A percentile compares a stretch with the other conserved stretches of the same genome.
Evolutionary conservation across 2,329 filamentous ascomycete genomes (phyloP).

Genomic region (Epichloe sylvatica): DNA sequence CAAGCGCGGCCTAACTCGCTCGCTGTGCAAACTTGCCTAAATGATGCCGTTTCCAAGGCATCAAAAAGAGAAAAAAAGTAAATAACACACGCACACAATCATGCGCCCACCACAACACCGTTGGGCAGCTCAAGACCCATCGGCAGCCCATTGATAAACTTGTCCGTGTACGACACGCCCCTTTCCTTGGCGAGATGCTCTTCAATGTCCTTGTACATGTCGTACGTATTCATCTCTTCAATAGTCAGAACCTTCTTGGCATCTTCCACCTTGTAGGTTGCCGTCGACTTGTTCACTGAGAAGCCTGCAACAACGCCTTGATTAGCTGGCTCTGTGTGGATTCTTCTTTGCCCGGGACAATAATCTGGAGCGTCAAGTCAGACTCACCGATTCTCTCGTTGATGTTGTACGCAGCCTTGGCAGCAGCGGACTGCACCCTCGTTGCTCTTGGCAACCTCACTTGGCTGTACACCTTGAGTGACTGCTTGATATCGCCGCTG

Average conservation of each 20-base stretch:
- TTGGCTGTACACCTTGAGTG: constrained; percentile 36
- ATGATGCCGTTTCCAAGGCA: no score
- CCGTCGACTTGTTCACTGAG: constrained; percentile 42
- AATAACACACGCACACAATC: background rate
- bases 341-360: no score
- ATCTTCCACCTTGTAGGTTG: constrained; percentile 48
- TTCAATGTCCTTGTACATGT: constrained; percentile 44
- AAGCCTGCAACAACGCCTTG: constrained; percentile 30
- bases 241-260: constrained; percentile 49
- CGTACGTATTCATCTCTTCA: constrained; percentile 55
- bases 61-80: background rate
- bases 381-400: constrained; percentile 44
- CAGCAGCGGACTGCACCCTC: constrained; percentile 41
- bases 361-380: background rate
- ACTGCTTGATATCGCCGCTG: constrained; percentile 30
- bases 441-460: constrained; percentile 41
- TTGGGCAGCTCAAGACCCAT: constrained; percentile 35
- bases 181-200: constrained; percentile 27
- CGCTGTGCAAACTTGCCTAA: no score
- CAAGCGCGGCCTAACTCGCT: no score
- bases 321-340: background rate
- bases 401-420: constrained; percentile 46
- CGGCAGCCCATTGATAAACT: constrained; percentile 30
- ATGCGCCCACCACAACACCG: constrained; percentile 25
- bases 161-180: constrained; percentile 21